phyloP scores from a whole-genome alignment of 768 basidiomycete species.

The Polyporus arcularius region DNA sequence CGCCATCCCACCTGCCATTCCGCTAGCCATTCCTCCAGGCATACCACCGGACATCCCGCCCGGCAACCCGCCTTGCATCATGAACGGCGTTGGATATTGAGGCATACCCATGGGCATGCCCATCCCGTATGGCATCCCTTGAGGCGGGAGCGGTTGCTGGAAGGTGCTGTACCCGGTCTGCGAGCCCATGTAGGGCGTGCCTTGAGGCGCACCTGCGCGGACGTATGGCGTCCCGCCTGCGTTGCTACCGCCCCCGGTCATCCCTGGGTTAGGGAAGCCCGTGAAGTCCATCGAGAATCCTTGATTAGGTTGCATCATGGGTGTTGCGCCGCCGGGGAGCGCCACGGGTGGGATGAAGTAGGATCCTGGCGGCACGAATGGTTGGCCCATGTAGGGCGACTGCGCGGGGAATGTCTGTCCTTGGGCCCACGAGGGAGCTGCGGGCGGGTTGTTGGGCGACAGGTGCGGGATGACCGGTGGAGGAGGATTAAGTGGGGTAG shows the following conservation, averaged over 20 bases:
- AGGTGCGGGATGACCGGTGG: slow-evolving; percentile 30
- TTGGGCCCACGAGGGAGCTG: slow-evolving; percentile 21
- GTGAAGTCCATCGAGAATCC: slow-evolving; percentile 35
- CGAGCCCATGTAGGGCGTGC: slow-evolving; percentile 13
- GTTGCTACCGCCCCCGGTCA: neutral
- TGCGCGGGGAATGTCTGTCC: slow-evolving; percentile 19
- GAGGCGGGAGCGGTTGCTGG: slow-evolving; percentile 11
- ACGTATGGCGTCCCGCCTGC: slow-evolving; percentile 3
- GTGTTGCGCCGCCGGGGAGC: slow-evolving; percentile 24
- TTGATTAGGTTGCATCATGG: slow-evolving; percentile 10
- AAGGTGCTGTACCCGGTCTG: slow-evolving; percentile 14
- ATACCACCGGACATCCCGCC: slow-evolving; percentile 8
- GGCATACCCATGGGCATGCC: slow-evolving; percentile 10
- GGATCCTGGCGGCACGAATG: slow-evolving; percentile 28
- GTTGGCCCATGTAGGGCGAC: slow-evolving; percentile 20
- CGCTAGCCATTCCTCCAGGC: slow-evolving; percentile 5
- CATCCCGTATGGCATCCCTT: slow-evolving; percentile 6
- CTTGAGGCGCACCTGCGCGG: slow-evolving; percentile 2
- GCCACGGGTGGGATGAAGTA: slow-evolving; percentile 34
- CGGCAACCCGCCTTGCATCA: slow-evolving; percentile 12
- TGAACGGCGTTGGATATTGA: slow-evolving; percentile 14
- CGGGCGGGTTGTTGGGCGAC: slow-evolving; percentile 21
- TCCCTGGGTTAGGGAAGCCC: slow-evolving; percentile 23
- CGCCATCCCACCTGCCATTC: slow-evolving; percentile 24
- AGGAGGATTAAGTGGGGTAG: slow-evolving; percentile 14